Conservation (phyloP, 495 filamentous ascomycete genomes). For the Penicillium arizonense region DNA sequence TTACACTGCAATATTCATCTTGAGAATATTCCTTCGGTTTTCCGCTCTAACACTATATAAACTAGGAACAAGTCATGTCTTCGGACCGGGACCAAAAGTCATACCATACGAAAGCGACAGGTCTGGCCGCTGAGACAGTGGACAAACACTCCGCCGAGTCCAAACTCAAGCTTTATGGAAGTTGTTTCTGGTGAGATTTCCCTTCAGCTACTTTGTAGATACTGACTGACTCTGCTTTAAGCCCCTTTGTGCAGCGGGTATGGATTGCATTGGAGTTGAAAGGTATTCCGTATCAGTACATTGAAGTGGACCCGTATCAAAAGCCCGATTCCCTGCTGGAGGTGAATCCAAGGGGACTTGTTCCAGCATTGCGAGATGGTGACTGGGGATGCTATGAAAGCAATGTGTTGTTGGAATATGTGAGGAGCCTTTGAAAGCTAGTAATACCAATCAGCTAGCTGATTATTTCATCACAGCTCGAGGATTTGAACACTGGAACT, state of each 20-base stretch:
- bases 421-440: conserved; percentile 29
- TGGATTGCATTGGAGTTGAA: conserved; percentile 96
- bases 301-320: conserved; percentile 85
- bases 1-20: not conserved
- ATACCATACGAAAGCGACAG: conserved; percentile 82
- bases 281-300: conserved; percentile 81
- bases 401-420: conserved; percentile 87
- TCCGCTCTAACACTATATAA: conserved; percentile 3
- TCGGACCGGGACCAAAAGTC: conserved; percentile 57
- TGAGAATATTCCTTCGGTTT: not conserved
- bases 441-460: conserved; percentile 1
- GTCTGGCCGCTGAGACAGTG: conserved; percentile 71
- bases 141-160: conserved; percentile 66
- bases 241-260: conserved; percentile 86
- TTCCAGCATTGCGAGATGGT: conserved; percentile 79
- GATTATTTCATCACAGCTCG: conserved; percentile 52
- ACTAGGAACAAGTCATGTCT: conserved; percentile 42
- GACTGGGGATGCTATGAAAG: conserved; percentile 90
- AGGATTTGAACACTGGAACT: conserved; percentile 65
- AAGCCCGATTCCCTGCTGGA: conserved; percentile 77
- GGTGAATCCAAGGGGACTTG: conserved; percentile 84
- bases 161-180: conserved; percentile 80
- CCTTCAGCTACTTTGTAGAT: not conserved
- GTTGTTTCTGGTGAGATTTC: conserved; percentile 81
- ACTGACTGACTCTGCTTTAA: conserved; percentile 27